Conservation (phyloP, 352 stramenopile genomes). For the Phytopythium chamaehyphon region DNA sequence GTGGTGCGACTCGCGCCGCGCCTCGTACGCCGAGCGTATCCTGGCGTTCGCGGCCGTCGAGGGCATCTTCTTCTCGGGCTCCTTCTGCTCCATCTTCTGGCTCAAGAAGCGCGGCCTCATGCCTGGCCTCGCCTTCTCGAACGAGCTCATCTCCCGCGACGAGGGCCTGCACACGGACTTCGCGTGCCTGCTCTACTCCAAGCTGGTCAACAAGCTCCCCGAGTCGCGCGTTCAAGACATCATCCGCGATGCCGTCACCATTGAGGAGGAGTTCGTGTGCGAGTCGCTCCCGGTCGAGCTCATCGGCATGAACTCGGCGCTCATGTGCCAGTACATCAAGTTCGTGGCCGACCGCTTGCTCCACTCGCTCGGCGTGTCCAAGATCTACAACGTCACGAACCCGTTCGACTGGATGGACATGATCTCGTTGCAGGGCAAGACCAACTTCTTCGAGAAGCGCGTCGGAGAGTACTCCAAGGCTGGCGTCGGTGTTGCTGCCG, state of each 20-base stretch:
- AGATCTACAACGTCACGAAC: conserved; percentile 94
- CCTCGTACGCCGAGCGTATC: conserved; percentile 95
- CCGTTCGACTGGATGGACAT: conserved; percentile 99
- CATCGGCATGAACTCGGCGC: conserved; percentile 98
- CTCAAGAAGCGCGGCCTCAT: conserved; percentile 99
- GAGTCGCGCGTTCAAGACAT: conserved; percentile 92
- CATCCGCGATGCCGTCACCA: conserved; percentile 93
- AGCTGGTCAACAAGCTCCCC: conserved; percentile 97
- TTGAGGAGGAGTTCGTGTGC: conserved; percentile 98
- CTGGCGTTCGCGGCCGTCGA: conserved; percentile 98
- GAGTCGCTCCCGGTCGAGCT: conserved; percentile 97
- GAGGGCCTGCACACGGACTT: conserved; percentile 99
- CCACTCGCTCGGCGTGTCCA: conserved; percentile 86
- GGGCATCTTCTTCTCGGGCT: conserved; percentile 99
- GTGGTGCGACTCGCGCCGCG: conserved; percentile 93
- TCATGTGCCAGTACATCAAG: conserved; percentile 99
- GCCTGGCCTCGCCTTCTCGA: conserved; percentile 98
- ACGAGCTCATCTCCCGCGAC: conserved; percentile 98
- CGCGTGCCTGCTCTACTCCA: conserved; percentile 97
- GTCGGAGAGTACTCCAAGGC: conserved; percentile 99
- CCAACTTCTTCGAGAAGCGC: conserved; percentile 98
- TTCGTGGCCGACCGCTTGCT: conserved; percentile 97
- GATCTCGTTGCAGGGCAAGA: conserved; percentile 98
- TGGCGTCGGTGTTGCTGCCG: conserved; percentile 89
- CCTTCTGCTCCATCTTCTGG: conserved; percentile 99